A percentile compares a stretch with the other conserved stretches of the same genome.
Conservation (phyloP, 2,329 filamentous ascomycete species). For the Stagonosporopsis chrysanthemi region DNA sequence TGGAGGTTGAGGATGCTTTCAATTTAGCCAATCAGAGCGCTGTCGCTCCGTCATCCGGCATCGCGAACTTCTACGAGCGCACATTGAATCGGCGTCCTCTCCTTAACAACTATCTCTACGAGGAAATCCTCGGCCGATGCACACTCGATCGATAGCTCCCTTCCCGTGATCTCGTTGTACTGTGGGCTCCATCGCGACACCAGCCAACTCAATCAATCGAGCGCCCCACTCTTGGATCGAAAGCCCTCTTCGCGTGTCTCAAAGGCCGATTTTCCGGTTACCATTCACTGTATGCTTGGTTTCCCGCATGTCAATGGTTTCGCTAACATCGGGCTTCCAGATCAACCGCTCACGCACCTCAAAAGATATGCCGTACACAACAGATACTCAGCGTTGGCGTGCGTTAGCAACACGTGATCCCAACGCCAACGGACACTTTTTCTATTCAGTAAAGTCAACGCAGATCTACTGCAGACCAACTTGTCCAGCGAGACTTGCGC, state of each 20-base stretch:
- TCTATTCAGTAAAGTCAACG: slow-evolving; percentile 65
- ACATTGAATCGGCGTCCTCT: slow-evolving; percentile 7
- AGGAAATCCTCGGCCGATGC: background rate
- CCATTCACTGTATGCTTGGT: background rate
- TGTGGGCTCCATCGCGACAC: background rate
- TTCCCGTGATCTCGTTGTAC: too few relatives aligned
- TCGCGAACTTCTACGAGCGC: slow-evolving; percentile 7
- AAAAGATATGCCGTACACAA: slow-evolving; percentile 39
- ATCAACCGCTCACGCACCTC: background rate
- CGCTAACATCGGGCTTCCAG: background rate
- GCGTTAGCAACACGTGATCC: slow-evolving; percentile 57
- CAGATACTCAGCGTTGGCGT: slow-evolving; percentile 45
- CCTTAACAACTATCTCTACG: slow-evolving; percentile 2
- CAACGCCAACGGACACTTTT: slow-evolving; percentile 56
- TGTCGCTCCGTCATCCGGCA: slow-evolving; percentile 9
- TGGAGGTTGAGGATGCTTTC: slow-evolving; percentile 25
- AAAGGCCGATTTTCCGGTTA: background rate
- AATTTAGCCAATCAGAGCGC: slow-evolving; percentile 35
- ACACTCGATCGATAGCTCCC: background rate
- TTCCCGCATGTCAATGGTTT: background rate
- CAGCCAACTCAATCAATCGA: background rate
- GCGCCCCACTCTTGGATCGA: slow-evolving; percentile 5
- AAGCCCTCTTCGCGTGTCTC: background rate
- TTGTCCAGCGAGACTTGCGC: slow-evolving; percentile 66
- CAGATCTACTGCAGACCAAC: slow-evolving; percentile 68